A percentile compares a stretch with the other conserved stretches of the same genome.
Evolutionary conservation across 805 yeast species (phyloP).

Genomic region (Candida vartiovaarae): DNA sequence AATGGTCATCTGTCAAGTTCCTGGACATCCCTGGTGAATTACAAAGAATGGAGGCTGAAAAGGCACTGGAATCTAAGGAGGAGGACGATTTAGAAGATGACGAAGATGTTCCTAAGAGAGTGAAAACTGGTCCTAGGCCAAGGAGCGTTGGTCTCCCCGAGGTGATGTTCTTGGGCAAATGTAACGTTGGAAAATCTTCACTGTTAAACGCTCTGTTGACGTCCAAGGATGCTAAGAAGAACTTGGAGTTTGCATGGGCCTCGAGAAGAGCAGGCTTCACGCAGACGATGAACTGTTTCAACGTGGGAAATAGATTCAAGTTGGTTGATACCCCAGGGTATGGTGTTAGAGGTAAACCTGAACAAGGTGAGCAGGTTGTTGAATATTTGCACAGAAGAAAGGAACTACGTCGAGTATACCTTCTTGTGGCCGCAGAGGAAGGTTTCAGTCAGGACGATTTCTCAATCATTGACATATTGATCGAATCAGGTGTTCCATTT

Average conservation of each 20-base stretch:
- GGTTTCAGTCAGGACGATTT: slow-evolving; percentile 57
- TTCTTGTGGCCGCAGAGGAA: slow-evolving; percentile 52
- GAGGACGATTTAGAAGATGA: slow-evolving; percentile 12
- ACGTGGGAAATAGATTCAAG: slow-evolving; percentile 54
- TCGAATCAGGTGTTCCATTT: slow-evolving; percentile 53
- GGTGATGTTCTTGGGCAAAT: slow-evolving; percentile 67
- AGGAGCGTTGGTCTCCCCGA: slow-evolving; percentile 49
- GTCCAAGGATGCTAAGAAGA: slow-evolving; percentile 24
- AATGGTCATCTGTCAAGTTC: slow-evolving; percentile 54
- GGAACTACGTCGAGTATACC: slow-evolving; percentile 48
- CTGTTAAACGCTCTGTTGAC: slow-evolving; percentile 56
- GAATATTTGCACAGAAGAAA: slow-evolving; percentile 52
- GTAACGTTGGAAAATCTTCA: slow-evolving; percentile 85
- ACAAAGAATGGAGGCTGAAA: slow-evolving; percentile 20
- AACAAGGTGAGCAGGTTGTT: slow-evolving; percentile 65
- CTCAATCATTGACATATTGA: slow-evolving; percentile 42
- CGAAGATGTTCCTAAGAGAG: neutral
- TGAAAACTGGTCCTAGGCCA: slow-evolving; percentile 1
- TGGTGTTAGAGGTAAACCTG: slow-evolving; percentile 57
- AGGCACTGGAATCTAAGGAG: slow-evolving; percentile 4
- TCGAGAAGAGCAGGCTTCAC: slow-evolving; percentile 52
- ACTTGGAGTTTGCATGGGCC: slow-evolving; percentile 40
- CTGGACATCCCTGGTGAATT: slow-evolving; percentile 52
- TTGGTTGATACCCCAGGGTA: slow-evolving; percentile 89
- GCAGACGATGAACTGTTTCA: slow-evolving; percentile 62